Conservation (phyloP, 768 basidiomycete species). For the Russula olivacea region DNA sequence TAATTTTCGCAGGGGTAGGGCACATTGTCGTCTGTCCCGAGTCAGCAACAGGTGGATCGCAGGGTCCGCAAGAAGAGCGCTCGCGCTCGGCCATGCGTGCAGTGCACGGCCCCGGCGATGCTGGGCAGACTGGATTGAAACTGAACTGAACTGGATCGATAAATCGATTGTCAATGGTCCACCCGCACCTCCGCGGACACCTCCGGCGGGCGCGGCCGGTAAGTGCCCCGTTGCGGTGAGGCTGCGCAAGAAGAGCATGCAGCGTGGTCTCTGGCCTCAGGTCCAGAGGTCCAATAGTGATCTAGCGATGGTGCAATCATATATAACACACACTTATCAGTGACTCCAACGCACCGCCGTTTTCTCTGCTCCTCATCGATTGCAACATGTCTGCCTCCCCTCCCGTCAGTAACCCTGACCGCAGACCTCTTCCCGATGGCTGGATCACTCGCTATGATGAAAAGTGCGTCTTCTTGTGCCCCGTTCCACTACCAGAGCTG, state of each 20-base stretch:
- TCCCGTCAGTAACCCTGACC: constrained; percentile 44
- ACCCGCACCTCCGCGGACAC: constrained; percentile 14
- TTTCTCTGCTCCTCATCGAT: constrained; percentile 32
- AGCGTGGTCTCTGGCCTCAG: constrained; percentile 4
- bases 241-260: constrained; percentile 20
- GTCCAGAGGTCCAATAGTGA: constrained; percentile 17
- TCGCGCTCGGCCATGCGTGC: constrained; percentile 1
- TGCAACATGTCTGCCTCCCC: constrained; percentile 38
- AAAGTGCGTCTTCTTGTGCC: constrained; percentile 45
- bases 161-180: constrained; percentile 1
- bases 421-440: constrained; percentile 55
- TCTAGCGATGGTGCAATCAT: constrained; percentile 15
- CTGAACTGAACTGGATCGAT: constrained; percentile 8
- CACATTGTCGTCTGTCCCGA: constrained; percentile 5
- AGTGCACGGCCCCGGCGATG: not conserved
- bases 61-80: constrained; percentile 11
- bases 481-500: constrained; percentile 24
- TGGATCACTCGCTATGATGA: constrained; percentile 64
- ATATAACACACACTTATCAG: constrained; percentile 23
- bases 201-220: constrained; percentile 21
- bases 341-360: constrained; percentile 14
- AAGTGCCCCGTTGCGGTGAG: constrained; percentile 7
- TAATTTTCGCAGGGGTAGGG: not conserved
- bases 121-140: not conserved
- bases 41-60: not conserved